Percentiles rank a stretch among this genome's conserved stretches.
Evolutionary conservation across 306 rosid genomes (phyloP).

Genomic region (Ormosia semicastrata): DNA sequence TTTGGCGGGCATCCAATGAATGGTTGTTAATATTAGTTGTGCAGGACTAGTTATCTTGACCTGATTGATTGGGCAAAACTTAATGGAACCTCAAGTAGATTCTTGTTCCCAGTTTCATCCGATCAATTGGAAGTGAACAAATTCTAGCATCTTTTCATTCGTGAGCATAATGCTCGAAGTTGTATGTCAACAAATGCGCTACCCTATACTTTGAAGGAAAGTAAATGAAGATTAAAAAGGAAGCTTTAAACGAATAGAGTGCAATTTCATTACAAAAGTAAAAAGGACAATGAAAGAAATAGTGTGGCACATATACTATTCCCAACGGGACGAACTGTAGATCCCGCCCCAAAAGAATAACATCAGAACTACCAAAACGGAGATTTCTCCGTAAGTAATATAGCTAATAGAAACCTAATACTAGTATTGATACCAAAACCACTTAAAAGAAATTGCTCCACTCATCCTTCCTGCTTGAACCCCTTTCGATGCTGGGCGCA

Average conservation of each 20-base stretch:
- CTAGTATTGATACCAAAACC: constrained; percentile 40
- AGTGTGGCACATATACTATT: constrained; percentile 40
- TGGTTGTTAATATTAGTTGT: background rate
- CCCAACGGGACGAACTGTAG: constrained; percentile 36
- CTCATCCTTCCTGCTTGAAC: constrained; percentile 24
- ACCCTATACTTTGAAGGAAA: background rate
- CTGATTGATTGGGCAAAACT: background rate
- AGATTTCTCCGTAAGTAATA: constrained; percentile 46
- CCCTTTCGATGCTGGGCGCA: constrained; percentile 36
- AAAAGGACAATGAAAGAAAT: constrained; percentile 22
- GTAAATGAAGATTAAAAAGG: constrained; percentile 10
- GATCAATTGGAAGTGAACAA: background rate
- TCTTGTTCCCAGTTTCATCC: background rate
- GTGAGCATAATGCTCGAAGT: background rate
- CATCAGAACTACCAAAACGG: constrained; percentile 54
- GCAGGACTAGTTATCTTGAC: background rate
- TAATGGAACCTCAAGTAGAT: background rate
- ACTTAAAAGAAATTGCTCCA: constrained; percentile 29
- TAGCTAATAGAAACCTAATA: constrained; percentile 44
- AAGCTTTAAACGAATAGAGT: constrained; percentile 32
- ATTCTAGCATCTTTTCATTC: background rate
- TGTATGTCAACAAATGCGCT: background rate
- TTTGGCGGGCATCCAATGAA: background rate
- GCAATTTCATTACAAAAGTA: constrained; percentile 34
- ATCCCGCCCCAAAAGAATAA: constrained; percentile 58